Conservation (phyloP, 2,329 filamentous ascomycete genomes). For the Colletotrichum tofieldiae region DNA sequence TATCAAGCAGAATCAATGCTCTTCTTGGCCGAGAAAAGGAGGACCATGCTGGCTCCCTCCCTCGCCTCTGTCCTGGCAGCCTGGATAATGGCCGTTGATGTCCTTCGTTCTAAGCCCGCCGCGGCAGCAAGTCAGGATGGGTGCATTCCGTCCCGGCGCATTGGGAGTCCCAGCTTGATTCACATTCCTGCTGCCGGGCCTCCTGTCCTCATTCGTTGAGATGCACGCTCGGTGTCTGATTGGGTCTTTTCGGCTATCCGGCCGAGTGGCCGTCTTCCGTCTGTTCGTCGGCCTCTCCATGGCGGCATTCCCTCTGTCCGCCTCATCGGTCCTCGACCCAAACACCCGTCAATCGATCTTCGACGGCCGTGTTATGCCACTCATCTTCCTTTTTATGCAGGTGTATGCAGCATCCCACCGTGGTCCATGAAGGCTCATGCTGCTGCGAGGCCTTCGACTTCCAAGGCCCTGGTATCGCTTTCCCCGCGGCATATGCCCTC, state of each 20-base stretch:
- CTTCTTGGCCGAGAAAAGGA: constrained; percentile 10
- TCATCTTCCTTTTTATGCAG: constrained; percentile 5
- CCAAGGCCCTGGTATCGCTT: constrained; percentile 20
- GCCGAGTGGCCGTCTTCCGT: constrained; percentile 18
- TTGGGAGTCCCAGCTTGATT: constrained; percentile 32
- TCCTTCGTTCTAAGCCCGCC: background rate
- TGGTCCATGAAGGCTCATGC: constrained; percentile 8
- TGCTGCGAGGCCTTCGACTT: background rate
- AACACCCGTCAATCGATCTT: constrained; percentile 11
- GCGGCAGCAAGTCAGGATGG: constrained; percentile 8
- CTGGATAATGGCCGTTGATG: background rate
- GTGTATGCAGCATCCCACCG: constrained; percentile 2
- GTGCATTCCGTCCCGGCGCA: constrained; percentile 22
- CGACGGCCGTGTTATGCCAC: constrained; percentile 13
- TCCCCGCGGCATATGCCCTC: constrained; percentile 26
- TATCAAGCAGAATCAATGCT: constrained; percentile 6
- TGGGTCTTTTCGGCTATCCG: constrained; percentile 32
- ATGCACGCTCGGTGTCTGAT: constrained; percentile 28
- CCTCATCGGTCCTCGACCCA: constrained; percentile 1
- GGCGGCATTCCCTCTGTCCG: constrained; percentile 9
- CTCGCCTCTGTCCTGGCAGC: background rate
- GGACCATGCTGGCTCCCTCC: constrained; percentile 14
- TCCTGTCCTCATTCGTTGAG: constrained; percentile 24
- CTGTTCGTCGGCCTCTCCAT: constrained; percentile 9
- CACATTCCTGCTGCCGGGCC: constrained; percentile 17